phyloP scores from a whole-genome alignment of 2,329 filamentous ascomycete species.

The Ramularia endophylla region DNA sequence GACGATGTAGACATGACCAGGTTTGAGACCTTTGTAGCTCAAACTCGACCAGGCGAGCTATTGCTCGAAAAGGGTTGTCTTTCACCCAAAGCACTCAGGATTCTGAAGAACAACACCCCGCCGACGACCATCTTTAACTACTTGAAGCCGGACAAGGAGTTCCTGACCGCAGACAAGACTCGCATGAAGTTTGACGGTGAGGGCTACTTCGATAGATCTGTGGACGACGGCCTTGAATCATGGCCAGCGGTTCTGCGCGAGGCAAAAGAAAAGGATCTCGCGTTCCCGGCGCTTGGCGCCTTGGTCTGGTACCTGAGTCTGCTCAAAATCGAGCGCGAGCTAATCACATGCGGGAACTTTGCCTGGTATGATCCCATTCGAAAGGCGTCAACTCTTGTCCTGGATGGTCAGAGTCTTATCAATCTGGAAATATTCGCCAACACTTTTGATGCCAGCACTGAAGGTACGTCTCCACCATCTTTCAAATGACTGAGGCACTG shows the following conservation, averaged over 20 bases:
- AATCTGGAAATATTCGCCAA: constrained; percentile 98
- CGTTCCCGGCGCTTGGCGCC: constrained; percentile 88
- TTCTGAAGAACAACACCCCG: constrained; percentile 90
- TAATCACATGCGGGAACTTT: constrained; percentile 88
- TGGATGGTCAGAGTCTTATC: constrained; percentile 93
- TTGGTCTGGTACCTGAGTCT: constrained; percentile 75
- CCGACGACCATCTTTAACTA: constrained; percentile 96
- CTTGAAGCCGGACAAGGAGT: constrained; percentile 79
- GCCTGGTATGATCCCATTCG: constrained; percentile 87
- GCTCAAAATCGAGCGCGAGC: constrained; percentile 80
- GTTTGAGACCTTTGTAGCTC: constrained; percentile 94
- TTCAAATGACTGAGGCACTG: too few relatives aligned
- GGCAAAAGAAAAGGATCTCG: constrained; percentile 67
- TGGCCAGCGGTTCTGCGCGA: constrained; percentile 75
- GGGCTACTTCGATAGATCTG: constrained; percentile 65
- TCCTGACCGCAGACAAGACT: constrained; percentile 80
- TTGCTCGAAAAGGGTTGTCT: constrained; percentile 75
- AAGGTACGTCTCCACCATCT: constrained; percentile 46
- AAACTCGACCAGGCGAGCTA: constrained; percentile 82
- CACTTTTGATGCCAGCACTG: constrained; percentile 73
- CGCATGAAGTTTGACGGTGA: constrained; percentile 73
- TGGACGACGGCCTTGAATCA: constrained; percentile 50
- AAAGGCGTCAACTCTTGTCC: constrained; percentile 79
- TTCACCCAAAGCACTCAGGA: constrained; percentile 82
- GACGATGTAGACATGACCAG: constrained; percentile 93